These are phyloP conservation scores for Carallia pectinifolia DNA, from an alignment of 345 rosid genomes.

Conservation along the genomic window DNA sequence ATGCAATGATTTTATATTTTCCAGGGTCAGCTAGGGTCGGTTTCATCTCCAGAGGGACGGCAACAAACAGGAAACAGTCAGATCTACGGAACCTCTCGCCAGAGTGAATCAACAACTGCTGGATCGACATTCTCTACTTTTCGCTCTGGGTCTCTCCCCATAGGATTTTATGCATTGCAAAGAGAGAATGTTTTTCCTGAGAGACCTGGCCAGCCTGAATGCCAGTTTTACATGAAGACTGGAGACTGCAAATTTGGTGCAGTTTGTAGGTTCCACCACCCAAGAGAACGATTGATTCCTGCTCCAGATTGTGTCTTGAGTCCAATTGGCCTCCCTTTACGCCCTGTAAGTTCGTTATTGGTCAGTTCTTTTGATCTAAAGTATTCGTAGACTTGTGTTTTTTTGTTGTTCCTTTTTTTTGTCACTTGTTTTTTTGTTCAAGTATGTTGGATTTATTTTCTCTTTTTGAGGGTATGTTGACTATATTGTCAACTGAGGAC, in stretches of 20 bases:
- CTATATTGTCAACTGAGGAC: too few species aligned
- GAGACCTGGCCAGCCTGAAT: conserved; percentile 94
- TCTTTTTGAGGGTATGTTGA: too few species aligned
- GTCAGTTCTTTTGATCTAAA: not conserved
- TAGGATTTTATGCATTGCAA: conserved; percentile 74
- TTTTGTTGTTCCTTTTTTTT: too few species aligned
- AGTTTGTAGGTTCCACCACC: conserved; percentile 94
- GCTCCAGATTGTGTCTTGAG: conserved; percentile 89
- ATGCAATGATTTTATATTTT: conserved; percentile 19
- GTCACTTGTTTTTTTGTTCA: too few species aligned
- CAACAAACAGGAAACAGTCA: conserved; percentile 54
- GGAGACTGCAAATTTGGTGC: conserved; percentile 98
- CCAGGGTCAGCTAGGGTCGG: conserved; percentile 85
- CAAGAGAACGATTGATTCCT: conserved; percentile 88
- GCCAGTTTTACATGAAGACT: conserved; percentile 97
- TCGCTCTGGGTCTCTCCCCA: conserved; percentile 61
- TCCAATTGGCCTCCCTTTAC: conserved; percentile 88
- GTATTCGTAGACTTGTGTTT: too few species aligned
- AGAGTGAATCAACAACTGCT: conserved; percentile 49
- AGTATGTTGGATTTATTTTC: too few species aligned
- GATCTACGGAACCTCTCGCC: conserved; percentile 57
- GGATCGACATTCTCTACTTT: conserved; percentile 59
- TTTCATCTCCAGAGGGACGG: conserved; percentile 78
- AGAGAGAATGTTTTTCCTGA: conserved; percentile 90
- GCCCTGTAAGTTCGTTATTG: conserved; percentile 58